Evolutionary conservation across 768 basidiomycete species (phyloP).

Genomic region (Psilocybe sp.): DNA sequence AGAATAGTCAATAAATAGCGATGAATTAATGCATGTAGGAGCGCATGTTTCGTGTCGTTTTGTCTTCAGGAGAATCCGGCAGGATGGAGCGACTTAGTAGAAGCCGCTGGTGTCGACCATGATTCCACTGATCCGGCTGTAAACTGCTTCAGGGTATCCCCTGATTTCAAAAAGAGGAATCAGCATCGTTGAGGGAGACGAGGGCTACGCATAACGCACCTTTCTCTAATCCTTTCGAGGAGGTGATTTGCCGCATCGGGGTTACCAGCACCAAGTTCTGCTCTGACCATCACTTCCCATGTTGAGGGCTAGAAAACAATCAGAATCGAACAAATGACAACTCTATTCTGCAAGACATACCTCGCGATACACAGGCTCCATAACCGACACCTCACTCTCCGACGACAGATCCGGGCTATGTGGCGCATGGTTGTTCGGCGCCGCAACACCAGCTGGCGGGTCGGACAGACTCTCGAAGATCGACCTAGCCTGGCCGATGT

Average conservation of each 20-base stretch:
- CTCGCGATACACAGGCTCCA: conserved; percentile 79
- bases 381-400: conserved; percentile 27
- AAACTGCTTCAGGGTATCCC: conserved; percentile 76
- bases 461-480: conserved; percentile 83
- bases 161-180: conserved; percentile 27
- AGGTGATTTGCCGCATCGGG: conserved; percentile 66
- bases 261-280: conserved; percentile 80
- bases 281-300: conserved; percentile 94
- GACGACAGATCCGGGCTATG: conserved; percentile 41
- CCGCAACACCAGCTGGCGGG: conserved; percentile 81
- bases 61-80: no score
- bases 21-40: no score
- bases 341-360: conserved; percentile 34
- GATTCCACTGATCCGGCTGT: conserved; percentile 76
- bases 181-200: conserved; percentile 8
- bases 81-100: no score
- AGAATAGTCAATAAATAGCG: no score
- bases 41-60: no score
- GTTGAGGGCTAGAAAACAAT: conserved; percentile 66
- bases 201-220: conserved; percentile 41
- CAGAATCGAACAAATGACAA: conserved; percentile 1
- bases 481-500: conserved; percentile 66
- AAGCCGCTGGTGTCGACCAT: conserved; percentile 46
- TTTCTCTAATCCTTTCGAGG: conserved; percentile 66
- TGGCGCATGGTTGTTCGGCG: conserved; percentile 82